phyloP scores from a whole-genome alignment of 768 basidiomycete species.

The Mycena filopes region DNA sequence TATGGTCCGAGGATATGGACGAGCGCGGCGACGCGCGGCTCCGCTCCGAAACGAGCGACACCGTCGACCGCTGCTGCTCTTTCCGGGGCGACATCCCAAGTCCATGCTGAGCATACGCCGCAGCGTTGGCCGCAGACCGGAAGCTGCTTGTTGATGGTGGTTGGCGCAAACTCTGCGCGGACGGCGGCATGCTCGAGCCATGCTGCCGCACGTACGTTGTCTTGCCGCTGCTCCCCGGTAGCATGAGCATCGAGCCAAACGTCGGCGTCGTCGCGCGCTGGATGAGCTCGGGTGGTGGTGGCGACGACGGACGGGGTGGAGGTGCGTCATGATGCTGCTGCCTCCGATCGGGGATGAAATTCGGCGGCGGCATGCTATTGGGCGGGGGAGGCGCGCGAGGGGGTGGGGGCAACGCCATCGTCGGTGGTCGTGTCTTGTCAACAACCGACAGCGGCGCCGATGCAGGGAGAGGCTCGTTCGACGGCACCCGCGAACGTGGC shows the following conservation, averaged over 20 bases:
- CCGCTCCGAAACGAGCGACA: conserved; percentile 77
- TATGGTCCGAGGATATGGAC: conserved; percentile 84
- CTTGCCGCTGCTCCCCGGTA: conserved; percentile 55
- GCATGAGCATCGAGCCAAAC: conserved; percentile 70
- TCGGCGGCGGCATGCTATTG: conserved; percentile 77
- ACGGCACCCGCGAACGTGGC: conserved; percentile 71
- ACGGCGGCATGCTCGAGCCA: conserved; percentile 83
- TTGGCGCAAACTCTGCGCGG: conserved; percentile 68
- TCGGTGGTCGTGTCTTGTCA: conserved; percentile 87
- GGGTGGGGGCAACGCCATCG: conserved; percentile 85
- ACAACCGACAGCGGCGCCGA: conserved; percentile 56
- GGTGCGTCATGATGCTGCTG: conserved; percentile 70
- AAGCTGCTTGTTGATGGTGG: conserved; percentile 86
- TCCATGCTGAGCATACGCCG: conserved; percentile 59
- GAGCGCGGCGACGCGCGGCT: conserved; percentile 79
- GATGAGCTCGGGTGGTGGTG: conserved; percentile 92
- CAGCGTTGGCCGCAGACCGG: conserved; percentile 75
- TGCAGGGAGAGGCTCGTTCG: conserved; percentile 49
- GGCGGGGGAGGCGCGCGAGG: conserved; percentile 80
- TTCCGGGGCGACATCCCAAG: conserved; percentile 61
- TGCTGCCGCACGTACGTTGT: conserved; percentile 64
- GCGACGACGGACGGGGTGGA: conserved; percentile 90
- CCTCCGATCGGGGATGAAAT: conserved; percentile 75
- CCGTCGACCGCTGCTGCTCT: conserved; percentile 66
- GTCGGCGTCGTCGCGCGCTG: conserved; percentile 91